Conservation (phyloP, 2,329 filamentous ascomycete genomes). For the Sporothrix euskadiensis region DNA sequence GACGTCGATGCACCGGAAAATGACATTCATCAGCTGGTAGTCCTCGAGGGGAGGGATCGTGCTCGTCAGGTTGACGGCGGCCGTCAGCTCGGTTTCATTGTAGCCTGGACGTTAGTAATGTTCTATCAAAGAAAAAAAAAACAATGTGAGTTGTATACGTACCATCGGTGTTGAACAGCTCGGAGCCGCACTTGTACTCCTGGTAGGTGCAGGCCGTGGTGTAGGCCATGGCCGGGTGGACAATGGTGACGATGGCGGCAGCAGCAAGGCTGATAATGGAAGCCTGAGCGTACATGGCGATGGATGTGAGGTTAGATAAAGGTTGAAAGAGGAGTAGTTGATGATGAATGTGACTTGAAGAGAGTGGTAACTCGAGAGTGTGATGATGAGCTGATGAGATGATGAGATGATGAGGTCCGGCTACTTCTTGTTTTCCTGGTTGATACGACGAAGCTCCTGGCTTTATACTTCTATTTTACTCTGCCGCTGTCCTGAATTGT, state of each 20-base stretch:
- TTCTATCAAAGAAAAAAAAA: background rate
- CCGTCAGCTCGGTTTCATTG: slow-evolving; percentile 28
- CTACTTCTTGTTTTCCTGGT: background rate
- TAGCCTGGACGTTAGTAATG: slow-evolving; percentile 24
- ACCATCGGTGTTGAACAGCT: slow-evolving; percentile 23
- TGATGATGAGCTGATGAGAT: background rate
- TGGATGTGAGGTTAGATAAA: too few species aligned
- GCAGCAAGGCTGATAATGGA: slow-evolving; percentile 9
- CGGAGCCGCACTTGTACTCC: slow-evolving; percentile 30
- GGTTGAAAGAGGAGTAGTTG: background rate
- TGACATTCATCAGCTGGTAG: slow-evolving; percentile 29
- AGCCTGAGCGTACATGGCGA: slow-evolving; percentile 10
- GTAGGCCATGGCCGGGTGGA: slow-evolving; percentile 2
- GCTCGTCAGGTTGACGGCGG: slow-evolving; percentile 28
- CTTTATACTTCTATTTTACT: background rate
- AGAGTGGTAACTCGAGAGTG: background rate
- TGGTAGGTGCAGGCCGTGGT: slow-evolving; percentile 28
- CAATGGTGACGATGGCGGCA: slow-evolving; percentile 6
- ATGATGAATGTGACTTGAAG: background rate
- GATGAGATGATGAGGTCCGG: background rate
- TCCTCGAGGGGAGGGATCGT: slow-evolving; percentile 29
- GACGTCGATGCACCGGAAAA: slow-evolving; percentile 31
- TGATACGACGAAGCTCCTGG: too few species aligned
- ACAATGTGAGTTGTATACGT: background rate
- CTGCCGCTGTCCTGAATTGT: background rate